Evolutionary conservation across 2,329 filamentous ascomycete genomes (phyloP).

Genomic region (Ophiostoma fasciatum): DNA sequence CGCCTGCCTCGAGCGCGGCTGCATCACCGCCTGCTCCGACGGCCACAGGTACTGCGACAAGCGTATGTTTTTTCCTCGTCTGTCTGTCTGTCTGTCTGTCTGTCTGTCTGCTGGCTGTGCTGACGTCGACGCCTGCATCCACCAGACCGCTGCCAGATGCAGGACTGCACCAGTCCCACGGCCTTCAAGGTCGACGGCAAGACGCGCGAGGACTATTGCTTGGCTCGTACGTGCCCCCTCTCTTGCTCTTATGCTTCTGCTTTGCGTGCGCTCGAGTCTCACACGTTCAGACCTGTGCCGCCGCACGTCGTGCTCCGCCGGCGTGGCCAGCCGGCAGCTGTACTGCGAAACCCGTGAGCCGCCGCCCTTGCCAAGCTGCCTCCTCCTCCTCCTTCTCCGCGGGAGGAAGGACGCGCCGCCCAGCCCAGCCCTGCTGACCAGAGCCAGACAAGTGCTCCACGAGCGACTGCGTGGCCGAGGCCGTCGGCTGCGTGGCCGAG

Average conservation of each 20-base stretch:
- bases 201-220: conserved; percentile 7
- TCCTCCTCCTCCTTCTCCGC: not conserved
- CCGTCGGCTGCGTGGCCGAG: not conserved
- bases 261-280: not conserved
- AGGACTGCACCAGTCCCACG: conserved; percentile 4
- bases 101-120: not conserved
- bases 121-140: not conserved
- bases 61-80: conserved; percentile 3
- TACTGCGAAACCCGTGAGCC: conserved; percentile 7
- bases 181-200: conserved; percentile 3
- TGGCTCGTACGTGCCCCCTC: conserved; percentile 2
- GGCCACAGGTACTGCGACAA: conserved; percentile 3
- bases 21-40: not conserved
- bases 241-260: not conserved
- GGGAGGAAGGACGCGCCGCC: no score
- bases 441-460: conserved; percentile 9
- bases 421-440: not conserved
- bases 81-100: not conserved
- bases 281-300: conserved; percentile 6
- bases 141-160: conserved; percentile 5
- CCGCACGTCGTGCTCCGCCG: not conserved
- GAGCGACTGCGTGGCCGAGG: no score
- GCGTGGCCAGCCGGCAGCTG: not conserved
- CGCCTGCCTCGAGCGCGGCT: conserved; percentile 9
- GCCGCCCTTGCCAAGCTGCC: no score